phyloP scores from a whole-genome alignment of 2,329 filamentous ascomycete genomes.

The Calonectria leucothoes region DNA sequence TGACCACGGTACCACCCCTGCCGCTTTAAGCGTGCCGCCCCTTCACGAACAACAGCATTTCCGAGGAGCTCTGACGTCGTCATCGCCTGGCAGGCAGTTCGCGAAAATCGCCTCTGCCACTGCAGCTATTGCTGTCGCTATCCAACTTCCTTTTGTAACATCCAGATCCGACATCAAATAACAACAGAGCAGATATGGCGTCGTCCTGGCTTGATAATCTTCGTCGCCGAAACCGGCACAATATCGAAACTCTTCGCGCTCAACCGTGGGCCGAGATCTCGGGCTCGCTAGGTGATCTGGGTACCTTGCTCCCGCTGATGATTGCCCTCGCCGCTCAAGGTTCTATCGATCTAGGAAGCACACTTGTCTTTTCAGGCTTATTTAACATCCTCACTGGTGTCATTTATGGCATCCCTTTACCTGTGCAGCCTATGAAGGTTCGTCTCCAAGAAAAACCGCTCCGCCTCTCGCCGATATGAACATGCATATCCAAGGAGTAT shows the following conservation, averaged over 20 bases:
- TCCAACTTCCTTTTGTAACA: background rate
- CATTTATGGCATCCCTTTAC: conserved; percentile 87
- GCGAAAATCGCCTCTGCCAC: background rate
- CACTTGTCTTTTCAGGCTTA: conserved; percentile 87
- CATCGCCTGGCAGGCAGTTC: background rate
- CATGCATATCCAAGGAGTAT: background rate
- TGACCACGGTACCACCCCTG: conserved; percentile 1
- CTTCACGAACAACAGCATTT: background rate
- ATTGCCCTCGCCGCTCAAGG: conserved; percentile 83
- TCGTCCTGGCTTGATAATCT: conserved; percentile 43
- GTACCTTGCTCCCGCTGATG: conserved; percentile 89
- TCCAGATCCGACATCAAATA: background rate
- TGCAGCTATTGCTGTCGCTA: no score
- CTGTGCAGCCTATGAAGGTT: conserved; percentile 88
- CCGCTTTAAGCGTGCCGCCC: background rate
- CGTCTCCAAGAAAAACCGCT: background rate
- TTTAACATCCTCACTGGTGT: conserved; percentile 88
- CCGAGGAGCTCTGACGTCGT: conserved; percentile 6
- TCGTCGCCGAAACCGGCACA: conserved; percentile 56
- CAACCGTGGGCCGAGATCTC: conserved; percentile 79
- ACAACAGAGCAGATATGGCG: conserved; percentile 28
- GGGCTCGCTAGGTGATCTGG: conserved; percentile 87
- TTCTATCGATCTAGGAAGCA: conserved; percentile 85
- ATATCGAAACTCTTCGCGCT: conserved; percentile 59
- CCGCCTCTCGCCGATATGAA: background rate